These are phyloP conservation scores for Cicer arietinum DNA, from an alignment of 306 rosid species.

Conservation along the genomic window DNA sequence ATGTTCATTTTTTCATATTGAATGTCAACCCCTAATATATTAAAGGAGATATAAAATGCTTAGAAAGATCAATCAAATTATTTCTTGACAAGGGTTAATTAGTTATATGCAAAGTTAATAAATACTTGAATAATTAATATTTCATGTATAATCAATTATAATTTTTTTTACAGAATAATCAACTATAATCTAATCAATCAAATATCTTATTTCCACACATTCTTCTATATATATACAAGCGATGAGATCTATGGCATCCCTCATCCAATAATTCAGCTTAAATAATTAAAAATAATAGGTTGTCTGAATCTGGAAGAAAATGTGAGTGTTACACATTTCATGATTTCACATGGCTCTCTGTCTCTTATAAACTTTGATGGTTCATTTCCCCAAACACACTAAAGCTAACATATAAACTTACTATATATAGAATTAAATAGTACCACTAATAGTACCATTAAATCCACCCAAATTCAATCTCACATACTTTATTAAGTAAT, in stretches of 20 bases:
- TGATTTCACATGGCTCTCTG: constrained; percentile 54
- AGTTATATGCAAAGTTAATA: too few species aligned
- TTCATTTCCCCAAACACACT: constrained; percentile 45
- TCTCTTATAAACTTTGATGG: constrained; percentile 39
- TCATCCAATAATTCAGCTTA: constrained; percentile 48
- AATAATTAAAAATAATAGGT: constrained; percentile 36
- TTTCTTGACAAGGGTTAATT: too few species aligned
- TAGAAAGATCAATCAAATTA: too few species aligned
- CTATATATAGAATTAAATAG: neutral
- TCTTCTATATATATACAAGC: too few species aligned
- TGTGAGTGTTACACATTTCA: constrained; percentile 14
- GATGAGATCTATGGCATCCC: constrained; percentile 42
- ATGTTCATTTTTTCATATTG: too few species aligned
- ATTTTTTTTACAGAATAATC: too few species aligned
- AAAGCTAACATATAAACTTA: neutral
- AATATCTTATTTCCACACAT: too few species aligned
- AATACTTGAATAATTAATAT: too few species aligned
- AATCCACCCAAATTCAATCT: constrained; percentile 38
- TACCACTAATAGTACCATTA: constrained; percentile 6
- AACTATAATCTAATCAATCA: too few species aligned
- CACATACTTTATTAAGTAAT: constrained; percentile 30
- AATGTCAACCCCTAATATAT: too few species aligned
- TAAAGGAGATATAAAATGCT: too few species aligned
- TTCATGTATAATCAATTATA: too few species aligned
- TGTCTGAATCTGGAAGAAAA: constrained; percentile 38